Evolutionary conservation across 1,284 basidiomycete species (phyloP), one percentile per base, ranked within the genome.

Genomic region (Phellopilus nigrolimitatus): DNA sequence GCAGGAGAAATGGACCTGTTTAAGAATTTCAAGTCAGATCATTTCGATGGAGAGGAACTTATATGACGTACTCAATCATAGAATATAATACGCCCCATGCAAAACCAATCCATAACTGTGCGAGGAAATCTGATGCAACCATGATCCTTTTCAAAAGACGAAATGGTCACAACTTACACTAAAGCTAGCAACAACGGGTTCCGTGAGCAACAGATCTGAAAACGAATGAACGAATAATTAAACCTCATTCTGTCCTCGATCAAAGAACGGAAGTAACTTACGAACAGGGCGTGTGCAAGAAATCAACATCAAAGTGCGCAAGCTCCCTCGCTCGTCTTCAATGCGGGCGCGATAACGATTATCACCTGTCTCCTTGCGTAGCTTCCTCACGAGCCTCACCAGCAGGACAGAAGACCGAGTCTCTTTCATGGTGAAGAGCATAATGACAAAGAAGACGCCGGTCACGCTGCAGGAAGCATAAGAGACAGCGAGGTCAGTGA

Each of bases 31-130:
- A 12, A 10, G 27, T 46, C 10, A 42, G 43, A 9, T n/a, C 24
- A 4, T 39, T 13, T 7, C 41, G n/a, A 37, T 45, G 25, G 28
- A 31, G 21, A 13, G 7, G 22, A 36, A 10, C 3, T 19, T 4
- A 19, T 33, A 12, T 12, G 13, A 5, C 76, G 9, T 57, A 85
- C 74, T 82, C 79, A 25, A 91, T 70, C 54, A 88, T 67, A 53
- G 76, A 78, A 62, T 81, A 92, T 42, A 86, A 66, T 9, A 92
- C 76, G 0, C 89, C 89, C 89, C 88, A 92, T 1, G 76, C 77
- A 53, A 88, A 82, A 1, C 84, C 84, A 44, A 82, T 68, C 88
- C 88, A 92, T 13, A 88, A 56, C 82, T 86, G 58, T 27, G 27
- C n/a, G n/a, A n/a, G n/a, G n/a, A n/a, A n/a, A n/a, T n/a, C n/a